Evolutionary conservation across 257 asterid genomes (phyloP).

Genomic region (Jaltomata sinuosa): DNA sequence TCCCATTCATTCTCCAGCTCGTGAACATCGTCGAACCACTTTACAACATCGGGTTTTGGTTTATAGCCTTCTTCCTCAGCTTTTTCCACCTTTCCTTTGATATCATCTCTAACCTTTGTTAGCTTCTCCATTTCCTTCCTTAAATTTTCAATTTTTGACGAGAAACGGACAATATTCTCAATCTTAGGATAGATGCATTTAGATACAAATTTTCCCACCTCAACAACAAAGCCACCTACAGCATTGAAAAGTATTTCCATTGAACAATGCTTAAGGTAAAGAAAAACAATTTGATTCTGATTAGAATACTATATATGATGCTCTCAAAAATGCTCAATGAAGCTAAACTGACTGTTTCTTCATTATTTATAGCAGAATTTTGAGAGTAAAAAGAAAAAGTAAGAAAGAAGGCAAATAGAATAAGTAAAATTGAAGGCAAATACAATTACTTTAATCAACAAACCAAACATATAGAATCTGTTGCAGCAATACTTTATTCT

Average conservation of each 20-base stretch:
- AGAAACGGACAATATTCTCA: neutral
- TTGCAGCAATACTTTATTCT: neutral
- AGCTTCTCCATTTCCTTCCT: neutral
- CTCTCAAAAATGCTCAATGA: neutral
- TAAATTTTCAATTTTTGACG: neutral
- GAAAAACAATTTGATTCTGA: neutral
- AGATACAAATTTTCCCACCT: neutral
- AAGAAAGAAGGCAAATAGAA: too few species aligned
- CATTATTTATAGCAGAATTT: neutral
- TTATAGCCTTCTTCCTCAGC: neutral
- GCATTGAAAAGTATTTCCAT: neutral
- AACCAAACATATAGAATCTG: too few species aligned
- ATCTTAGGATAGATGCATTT: neutral
- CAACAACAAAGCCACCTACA: neutral
- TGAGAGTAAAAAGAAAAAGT: too few species aligned
- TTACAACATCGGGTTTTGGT: neutral
- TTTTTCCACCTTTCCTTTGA: neutral
- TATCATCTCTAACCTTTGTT: neutral
- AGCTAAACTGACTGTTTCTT: neutral
- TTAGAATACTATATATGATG: neutral
- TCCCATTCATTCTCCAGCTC: neutral
- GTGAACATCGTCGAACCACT: neutral
- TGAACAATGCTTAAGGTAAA: neutral
- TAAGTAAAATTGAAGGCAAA: too few species aligned
- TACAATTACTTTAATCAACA: too few species aligned